Base-by-base conservation (phyloP, 2,329 filamentous ascomycete genomes). In the Colletotrichum horii region DNA sequence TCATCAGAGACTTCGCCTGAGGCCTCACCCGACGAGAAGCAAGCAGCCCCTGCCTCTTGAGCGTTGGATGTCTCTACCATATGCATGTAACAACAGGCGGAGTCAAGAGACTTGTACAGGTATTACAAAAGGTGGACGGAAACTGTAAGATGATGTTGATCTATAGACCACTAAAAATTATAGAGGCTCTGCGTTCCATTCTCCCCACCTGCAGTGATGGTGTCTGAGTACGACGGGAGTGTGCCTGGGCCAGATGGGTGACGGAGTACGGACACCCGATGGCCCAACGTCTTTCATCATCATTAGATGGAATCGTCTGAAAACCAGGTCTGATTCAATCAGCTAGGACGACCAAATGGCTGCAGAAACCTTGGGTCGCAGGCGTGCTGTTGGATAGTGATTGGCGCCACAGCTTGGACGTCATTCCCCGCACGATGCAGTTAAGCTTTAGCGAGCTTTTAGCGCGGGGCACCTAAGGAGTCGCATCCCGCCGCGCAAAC, bases 381-480 rank as follows among this genome's bases (percentile, higher is more conserved):
- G 30, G 19, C 58, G 55, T 19, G 6, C 36, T 19, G 56, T 43
- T 36, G 30, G 3, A 43, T n/a, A 22, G 32, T 73, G 74, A 73
- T 75, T 73, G 43, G 64, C 48, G 58, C 58, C 28, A 68, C 55
- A 68, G 56, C 24, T 52, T 65, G 64, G 58, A 76, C 65, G 70
- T 76, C 71, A 76, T 62, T 75, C 74, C 74, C 71, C 66, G 74
- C 74, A 75, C 60, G 16, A 65, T 75, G 74, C 66, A 74, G 32
- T 74, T 76, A 70, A 76, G 74, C 74, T 76, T 74, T 76, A 76
- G 74, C 74, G 71, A 76, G 74, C 71, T 75, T 74, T 71, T 76
- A 76, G 74, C 74, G 74, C 74, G 74, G 74, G 74, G 74, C 71
- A 76, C 48, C 58, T 43, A 38, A 52, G 43, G n/a, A 64, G 58